Evolutionary conservation across 169 alveolate genomes (phyloP).

Genomic region (Fabrea salina): DNA sequence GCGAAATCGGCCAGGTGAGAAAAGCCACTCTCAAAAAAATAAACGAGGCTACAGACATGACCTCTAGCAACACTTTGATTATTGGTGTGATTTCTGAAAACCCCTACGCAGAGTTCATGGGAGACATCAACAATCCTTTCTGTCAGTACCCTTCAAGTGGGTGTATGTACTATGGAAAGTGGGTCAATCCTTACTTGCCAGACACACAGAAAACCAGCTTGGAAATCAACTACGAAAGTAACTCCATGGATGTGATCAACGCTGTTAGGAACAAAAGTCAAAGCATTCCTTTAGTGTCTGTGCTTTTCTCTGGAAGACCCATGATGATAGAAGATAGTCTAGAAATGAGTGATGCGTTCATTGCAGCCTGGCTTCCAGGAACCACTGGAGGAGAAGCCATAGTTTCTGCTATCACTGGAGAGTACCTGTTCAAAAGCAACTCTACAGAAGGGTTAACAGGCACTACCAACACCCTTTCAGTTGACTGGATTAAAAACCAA

Average conservation of each 20-base stretch:
- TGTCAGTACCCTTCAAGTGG: slow-evolving; percentile 1
- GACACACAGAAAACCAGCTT: slow-evolving; percentile 25
- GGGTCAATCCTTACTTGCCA: slow-evolving; percentile 27
- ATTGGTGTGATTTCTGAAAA: background rate
- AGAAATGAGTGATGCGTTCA: slow-evolving; percentile 24
- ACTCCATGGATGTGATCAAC: slow-evolving; percentile 19
- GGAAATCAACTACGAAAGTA: slow-evolving; percentile 9
- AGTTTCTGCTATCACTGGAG: slow-evolving; percentile 36
- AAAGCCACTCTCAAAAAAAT: background rate
- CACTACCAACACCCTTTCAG: slow-evolving; percentile 36
- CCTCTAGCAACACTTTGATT: slow-evolving; percentile 3
- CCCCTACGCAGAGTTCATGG: slow-evolving; percentile 39
- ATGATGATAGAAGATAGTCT: slow-evolving; percentile 29
- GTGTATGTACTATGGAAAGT: slow-evolving; percentile 29
- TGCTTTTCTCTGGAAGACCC: slow-evolving; percentile 45
- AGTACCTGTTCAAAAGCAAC: slow-evolving; percentile 41
- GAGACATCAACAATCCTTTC: slow-evolving; percentile 30
- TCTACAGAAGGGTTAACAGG: slow-evolving; percentile 23
- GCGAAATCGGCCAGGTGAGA: slow-evolving; percentile 19
- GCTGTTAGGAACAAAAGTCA: background rate
- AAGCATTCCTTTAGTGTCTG: slow-evolving; percentile 36
- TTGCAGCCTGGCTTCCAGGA: slow-evolving; percentile 55
- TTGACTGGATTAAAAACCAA: slow-evolving; percentile 36
- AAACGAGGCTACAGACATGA: background rate
- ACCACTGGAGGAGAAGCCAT: slow-evolving; percentile 54